Conservation (phyloP, 148 eudicot species). For the Heliamphora exappendiculata region DNA sequence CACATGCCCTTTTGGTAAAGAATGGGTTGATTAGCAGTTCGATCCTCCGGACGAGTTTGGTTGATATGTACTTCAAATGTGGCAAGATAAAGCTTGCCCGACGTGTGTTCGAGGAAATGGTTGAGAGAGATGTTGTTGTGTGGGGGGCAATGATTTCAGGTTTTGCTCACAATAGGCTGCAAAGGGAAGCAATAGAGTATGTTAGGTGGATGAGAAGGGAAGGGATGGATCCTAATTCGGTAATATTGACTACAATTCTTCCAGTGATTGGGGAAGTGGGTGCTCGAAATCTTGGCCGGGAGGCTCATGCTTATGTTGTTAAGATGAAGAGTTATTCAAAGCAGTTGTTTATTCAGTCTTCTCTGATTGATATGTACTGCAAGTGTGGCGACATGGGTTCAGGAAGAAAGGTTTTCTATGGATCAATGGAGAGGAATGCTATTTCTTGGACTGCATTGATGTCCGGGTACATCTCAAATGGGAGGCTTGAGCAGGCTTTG, state of each 20-base stretch:
- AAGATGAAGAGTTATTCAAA: conserved; percentile 54
- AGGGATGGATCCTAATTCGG: conserved; percentile 59
- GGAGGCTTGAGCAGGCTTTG: conserved; percentile 73
- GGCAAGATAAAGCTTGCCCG: conserved; percentile 66
- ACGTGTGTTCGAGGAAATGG: conserved; percentile 57
- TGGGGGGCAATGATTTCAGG: conserved; percentile 95
- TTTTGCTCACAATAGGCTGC: conserved; percentile 62
- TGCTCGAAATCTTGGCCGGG: conserved; percentile 52
- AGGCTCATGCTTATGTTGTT: conserved; percentile 72
- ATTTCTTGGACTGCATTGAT: conserved; percentile 86
- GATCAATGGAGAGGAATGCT: conserved; percentile 50
- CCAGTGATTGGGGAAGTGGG: conserved; percentile 62
- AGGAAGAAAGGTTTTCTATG: conserved; percentile 63
- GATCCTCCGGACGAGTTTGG: conserved; percentile 58
- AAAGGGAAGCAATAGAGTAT: conserved; percentile 45
- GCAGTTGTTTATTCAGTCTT: conserved; percentile 62
- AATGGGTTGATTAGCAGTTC: conserved; percentile 57
- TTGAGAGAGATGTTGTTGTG: conserved; percentile 63
- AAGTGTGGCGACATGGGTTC: conserved; percentile 75
- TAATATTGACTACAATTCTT: conserved; percentile 57
- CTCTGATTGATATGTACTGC: conserved; percentile 88
- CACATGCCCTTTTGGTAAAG: conserved; percentile 65
- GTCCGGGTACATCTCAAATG: conserved; percentile 68
- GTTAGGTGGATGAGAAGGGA: conserved; percentile 58
- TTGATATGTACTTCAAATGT: conserved; percentile 91